Percentiles rank a stretch among this genome's conserved stretches.
These are phyloP conservation scores for Tricholomella constricta DNA, from an alignment of 768 basidiomycete species.

Conservation along the genomic window DNA sequence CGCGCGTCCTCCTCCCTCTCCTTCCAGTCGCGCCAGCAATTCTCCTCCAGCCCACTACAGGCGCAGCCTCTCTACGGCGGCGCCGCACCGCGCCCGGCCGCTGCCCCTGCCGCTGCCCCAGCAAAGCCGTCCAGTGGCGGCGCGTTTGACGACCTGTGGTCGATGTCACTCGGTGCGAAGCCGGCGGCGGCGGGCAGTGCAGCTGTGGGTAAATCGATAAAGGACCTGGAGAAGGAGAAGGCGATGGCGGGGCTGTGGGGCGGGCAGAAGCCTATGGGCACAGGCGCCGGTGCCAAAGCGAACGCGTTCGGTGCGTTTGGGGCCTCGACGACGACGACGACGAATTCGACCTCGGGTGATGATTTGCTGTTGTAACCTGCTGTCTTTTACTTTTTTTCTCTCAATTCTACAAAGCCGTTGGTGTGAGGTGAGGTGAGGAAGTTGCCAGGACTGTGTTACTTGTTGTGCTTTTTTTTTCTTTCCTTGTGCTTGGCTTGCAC, in stretches of 20 bases:
- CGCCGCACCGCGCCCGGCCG: constrained; percentile 34
- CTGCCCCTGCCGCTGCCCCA: constrained; percentile 27
- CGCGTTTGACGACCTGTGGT: constrained; percentile 91
- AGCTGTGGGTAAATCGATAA: constrained; percentile 68
- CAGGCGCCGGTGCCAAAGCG: neutral
- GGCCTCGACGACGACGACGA: constrained; percentile 11
- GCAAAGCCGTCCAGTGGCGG: constrained; percentile 39
- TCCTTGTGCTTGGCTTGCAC: too few species aligned
- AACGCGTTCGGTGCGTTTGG: constrained; percentile 37
- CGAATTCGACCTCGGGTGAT: constrained; percentile 34
- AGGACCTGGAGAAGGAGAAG: constrained; percentile 89
- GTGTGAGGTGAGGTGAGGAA: too few species aligned
- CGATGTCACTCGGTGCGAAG: constrained; percentile 69
- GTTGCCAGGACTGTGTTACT: too few species aligned
- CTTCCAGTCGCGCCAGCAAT: constrained; percentile 25
- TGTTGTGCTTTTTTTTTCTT: too few species aligned
- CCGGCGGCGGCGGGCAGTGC: constrained; percentile 28
- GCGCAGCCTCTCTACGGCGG: constrained; percentile 33
- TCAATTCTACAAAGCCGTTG: neutral
- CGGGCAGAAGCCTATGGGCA: constrained; percentile 20
- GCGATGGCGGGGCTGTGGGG: constrained; percentile 83
- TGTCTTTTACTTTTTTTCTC: neutral
- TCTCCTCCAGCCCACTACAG: constrained; percentile 30
- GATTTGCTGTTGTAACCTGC: constrained; percentile 41
- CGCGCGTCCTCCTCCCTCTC: constrained; percentile 39